Percentiles rank a stretch among this genome's conserved stretches.
phyloP scores from a whole-genome alignment of 441 rosid genomes.

The Euphorbia neoarborescens region DNA sequence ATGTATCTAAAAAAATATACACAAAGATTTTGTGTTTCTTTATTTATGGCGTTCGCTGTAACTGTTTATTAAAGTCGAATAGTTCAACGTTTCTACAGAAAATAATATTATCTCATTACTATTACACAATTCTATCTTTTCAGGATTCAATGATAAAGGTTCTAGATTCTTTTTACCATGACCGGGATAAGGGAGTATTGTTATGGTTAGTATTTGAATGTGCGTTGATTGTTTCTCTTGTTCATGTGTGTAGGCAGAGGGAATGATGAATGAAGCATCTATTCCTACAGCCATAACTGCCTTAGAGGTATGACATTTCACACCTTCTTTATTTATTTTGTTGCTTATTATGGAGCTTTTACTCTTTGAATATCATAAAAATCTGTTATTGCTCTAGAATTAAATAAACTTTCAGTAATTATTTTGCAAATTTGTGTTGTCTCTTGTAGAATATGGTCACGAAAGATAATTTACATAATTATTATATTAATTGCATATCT shows the following conservation, averaged over 20 bases:
- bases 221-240: constrained; percentile 12
- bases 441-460: not conserved
- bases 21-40: too few species aligned
- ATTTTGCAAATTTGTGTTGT: not conserved
- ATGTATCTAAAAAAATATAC: too few species aligned
- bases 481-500: not conserved
- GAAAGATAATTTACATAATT: not conserved
- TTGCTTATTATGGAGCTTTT: not conserved
- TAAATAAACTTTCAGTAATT: not conserved
- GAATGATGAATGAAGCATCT: constrained; percentile 64
- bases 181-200: too few species aligned
- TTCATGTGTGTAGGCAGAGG: constrained; percentile 63
- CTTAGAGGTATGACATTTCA: constrained; percentile 47
- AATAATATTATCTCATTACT: too few species aligned
- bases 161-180: too few species aligned
- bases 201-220: too few species aligned
- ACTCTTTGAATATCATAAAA: not conserved
- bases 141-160: too few species aligned
- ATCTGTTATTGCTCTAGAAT: not conserved
- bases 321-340: not conserved
- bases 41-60: too few species aligned
- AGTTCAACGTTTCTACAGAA: too few species aligned
- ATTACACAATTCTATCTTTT: too few species aligned
- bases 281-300: constrained; percentile 59
- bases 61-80: too few species aligned